Base-by-base conservation (phyloP, 139 green algal genomes). In the Closterium sp. region DNA sequence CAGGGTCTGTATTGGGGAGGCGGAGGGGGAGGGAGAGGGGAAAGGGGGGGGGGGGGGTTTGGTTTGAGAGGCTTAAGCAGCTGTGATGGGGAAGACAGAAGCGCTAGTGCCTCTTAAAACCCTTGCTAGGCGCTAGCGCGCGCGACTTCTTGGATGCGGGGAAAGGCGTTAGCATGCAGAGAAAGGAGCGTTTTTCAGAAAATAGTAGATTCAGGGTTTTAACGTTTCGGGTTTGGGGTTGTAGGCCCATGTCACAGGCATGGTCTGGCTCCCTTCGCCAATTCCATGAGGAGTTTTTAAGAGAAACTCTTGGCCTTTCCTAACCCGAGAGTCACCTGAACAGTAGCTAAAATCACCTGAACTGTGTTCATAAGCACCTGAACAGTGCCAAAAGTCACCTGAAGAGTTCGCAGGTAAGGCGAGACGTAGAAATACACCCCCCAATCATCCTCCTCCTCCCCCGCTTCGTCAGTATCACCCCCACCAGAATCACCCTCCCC, bases 101-200 rank as follows among this genome's bases (percentile, higher is more conserved):
- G n/a, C n/a, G n/a, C n/a, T n/a, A n/a, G n/a, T n/a, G n/a, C n/a
- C n/a, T n/a, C n/a, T n/a, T n/a, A n/a, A n/a, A n/a, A n/a, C n/a
- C n/a, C n/a, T n/a, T n/a, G n/a, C n/a, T n/a, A n/a, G n/a, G n/a
- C n/a, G n/a, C n/a, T n/a, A n/a, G n/a, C n/a, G n/a, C n/a, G n/a
- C n/a, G n/a, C n/a, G n/a, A n/a, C 93, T 95, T 93, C 3, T 93
- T 35, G 10, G 95, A 66, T 4, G 88, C 87, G 23, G 93, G 90
- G 69, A 93, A 19, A 9, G 33, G 32, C 19, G 1, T 34, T 25
- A 25, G 33, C 1, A 87, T 34, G 33, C 16, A 12, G 6, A 5
- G 81, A 23, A 7, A n/a, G 8, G 28, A 31, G 25, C 3, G 23
- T 12, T 4, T 34, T 31, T 31, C n/a, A 2, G n/a, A 32, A 1